Conservation (phyloP, 768 basidiomycete species). For the Suillus occidentalis region DNA sequence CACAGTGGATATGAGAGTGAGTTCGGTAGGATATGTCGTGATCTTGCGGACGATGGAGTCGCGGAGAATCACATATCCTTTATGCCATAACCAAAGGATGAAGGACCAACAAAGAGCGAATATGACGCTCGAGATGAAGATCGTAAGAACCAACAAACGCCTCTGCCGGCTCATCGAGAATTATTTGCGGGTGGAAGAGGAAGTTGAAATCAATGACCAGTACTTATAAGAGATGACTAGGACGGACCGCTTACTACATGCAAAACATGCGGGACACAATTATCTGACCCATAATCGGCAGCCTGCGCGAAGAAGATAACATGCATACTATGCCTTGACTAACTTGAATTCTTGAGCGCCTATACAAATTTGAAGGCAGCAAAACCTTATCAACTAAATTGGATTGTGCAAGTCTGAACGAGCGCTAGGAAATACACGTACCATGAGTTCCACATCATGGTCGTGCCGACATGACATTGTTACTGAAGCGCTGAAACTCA, state of each 20-base stretch:
- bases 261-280: background rate
- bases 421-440: background rate
- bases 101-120: background rate
- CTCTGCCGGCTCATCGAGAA: background rate
- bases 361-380: background rate
- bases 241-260: background rate
- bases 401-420: background rate
- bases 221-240: background rate
- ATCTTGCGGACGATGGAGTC: background rate
- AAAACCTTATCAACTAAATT: background rate
- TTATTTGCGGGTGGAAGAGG: background rate
- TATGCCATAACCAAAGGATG: background rate
- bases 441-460: too few relatives aligned
- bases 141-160: background rate
- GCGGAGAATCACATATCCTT: background rate
- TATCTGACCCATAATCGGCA: background rate
- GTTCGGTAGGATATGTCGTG: background rate
- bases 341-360: background rate
- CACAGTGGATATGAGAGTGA: background rate
- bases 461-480: background rate
- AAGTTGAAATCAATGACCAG: background rate
- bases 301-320: background rate
- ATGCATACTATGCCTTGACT: background rate
- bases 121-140: background rate
- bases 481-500: too few relatives aligned